These are phyloP conservation scores for Postia placenta DNA, from an alignment of 768 basidiomycete genomes.

Conservation along the genomic window DNA sequence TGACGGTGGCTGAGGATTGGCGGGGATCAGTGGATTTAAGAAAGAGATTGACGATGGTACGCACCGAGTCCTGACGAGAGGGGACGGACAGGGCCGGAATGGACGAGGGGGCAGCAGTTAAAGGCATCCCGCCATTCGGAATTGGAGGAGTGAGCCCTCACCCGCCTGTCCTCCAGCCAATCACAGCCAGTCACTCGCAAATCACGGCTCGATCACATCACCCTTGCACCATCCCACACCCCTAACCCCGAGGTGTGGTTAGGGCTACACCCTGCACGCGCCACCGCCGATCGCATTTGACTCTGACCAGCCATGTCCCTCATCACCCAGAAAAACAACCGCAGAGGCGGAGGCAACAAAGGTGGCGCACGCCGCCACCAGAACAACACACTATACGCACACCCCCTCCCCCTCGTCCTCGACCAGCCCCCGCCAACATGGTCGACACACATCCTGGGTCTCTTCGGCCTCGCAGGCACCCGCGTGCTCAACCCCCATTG, in stretches of 20 bases:
- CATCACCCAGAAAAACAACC: slow-evolving; percentile 30
- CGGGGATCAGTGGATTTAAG: neutral
- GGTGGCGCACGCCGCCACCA: slow-evolving; percentile 50
- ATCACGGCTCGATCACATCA: slow-evolving; percentile 8
- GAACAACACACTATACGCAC: slow-evolving; percentile 61
- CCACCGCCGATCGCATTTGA: too few species aligned
- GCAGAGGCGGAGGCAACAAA: slow-evolving; percentile 31
- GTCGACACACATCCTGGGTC: slow-evolving; percentile 35
- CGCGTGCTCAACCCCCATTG: slow-evolving; percentile 66
- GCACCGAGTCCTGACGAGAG: neutral
- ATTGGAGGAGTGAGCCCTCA: slow-evolving; percentile 5
- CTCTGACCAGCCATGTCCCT: slow-evolving; percentile 37
- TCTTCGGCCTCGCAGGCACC: slow-evolving; percentile 41
- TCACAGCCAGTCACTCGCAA: too few species aligned
- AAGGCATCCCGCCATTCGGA: slow-evolving; percentile 12
- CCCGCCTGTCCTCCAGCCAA: too few species aligned
- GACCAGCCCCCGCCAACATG: slow-evolving; percentile 28
- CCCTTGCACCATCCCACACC: slow-evolving; percentile 12
- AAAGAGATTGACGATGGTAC: neutral
- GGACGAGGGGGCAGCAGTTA: slow-evolving; percentile 1
- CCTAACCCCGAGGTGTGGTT: too few species aligned
- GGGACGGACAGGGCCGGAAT: neutral
- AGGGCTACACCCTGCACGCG: too few species aligned
- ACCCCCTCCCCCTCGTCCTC: slow-evolving; percentile 61
- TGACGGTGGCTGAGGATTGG: slow-evolving; percentile 1